phyloP scores from a whole-genome alignment of 2,329 filamentous ascomycete species.

The Venturia asperata region DNA sequence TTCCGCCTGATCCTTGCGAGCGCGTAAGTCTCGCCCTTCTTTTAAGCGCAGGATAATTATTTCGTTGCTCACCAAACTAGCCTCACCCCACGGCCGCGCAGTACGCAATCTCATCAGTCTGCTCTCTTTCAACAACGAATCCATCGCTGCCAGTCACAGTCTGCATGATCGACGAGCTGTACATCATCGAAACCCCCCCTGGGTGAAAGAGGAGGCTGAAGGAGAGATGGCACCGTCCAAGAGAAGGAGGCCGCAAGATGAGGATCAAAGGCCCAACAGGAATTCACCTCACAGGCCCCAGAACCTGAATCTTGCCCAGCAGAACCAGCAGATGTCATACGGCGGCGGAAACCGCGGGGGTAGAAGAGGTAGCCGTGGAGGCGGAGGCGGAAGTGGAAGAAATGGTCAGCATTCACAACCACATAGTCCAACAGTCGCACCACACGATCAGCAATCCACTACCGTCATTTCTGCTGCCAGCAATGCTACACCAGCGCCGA shows the following conservation, averaged over 20 bases:
- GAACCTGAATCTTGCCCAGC: conserved; percentile 46
- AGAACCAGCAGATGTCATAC: conserved; percentile 27
- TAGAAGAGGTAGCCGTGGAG: conserved; percentile 16
- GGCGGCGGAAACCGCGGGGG: conserved; percentile 19
- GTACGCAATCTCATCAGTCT: background rate
- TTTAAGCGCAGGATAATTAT: background rate
- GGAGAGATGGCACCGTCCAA: conserved; percentile 49
- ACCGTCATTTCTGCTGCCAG: background rate
- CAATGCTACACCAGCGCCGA: background rate
- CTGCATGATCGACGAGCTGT: background rate
- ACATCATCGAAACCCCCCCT: background rate
- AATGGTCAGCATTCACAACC: conserved; percentile 1
- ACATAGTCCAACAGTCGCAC: background rate
- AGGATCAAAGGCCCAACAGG: conserved; percentile 27
- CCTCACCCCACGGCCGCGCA: background rate
- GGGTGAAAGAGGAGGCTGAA: conserved; percentile 25
- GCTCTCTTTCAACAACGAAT: conserved; percentile 2
- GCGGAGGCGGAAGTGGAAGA: conserved; percentile 14
- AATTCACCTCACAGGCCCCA: conserved; percentile 47
- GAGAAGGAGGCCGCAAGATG: conserved; percentile 46
- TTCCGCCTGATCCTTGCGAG: background rate
- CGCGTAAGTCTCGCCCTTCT: background rate
- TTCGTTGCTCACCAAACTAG: background rate
- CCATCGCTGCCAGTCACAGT: conserved; percentile 16
- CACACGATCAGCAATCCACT: background rate